Conservation (phyloP, 2,329 filamentous ascomycete genomes). For the Xylariomycetidae sp. region DNA sequence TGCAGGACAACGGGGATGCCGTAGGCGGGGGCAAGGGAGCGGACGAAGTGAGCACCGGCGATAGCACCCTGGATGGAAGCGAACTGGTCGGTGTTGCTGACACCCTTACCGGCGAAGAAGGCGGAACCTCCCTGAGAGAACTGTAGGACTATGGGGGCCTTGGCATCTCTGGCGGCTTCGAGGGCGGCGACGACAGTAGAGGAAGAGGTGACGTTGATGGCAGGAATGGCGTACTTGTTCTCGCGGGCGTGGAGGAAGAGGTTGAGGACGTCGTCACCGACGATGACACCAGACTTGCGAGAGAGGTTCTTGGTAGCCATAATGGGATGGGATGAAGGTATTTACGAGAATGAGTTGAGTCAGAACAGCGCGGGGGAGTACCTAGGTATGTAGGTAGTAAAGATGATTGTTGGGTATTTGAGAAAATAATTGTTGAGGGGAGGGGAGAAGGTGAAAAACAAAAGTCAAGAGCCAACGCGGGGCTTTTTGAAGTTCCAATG, state of each 20-base stretch:
- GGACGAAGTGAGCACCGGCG: slow-evolving; percentile 90
- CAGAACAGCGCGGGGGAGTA: no score
- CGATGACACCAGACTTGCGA: slow-evolving; percentile 23
- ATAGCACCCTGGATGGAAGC: slow-evolving; percentile 85
- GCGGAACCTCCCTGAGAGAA: slow-evolving; percentile 89
- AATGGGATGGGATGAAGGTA: slow-evolving; percentile 3
- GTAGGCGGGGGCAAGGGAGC: slow-evolving; percentile 79
- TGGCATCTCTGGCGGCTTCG: slow-evolving; percentile 89
- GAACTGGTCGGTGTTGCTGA: slow-evolving; percentile 74
- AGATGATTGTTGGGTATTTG: no score
- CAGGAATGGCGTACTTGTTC: slow-evolving; percentile 83
- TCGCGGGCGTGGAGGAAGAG: slow-evolving; percentile 35
- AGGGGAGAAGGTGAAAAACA: no score
- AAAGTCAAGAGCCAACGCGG: no score
- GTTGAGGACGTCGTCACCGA: slow-evolving; percentile 21
- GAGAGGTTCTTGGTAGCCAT: slow-evolving; percentile 17
- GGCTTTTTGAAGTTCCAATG: no score
- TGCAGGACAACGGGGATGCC: slow-evolving; percentile 88
- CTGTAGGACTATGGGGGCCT: slow-evolving; percentile 90
- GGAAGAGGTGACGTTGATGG: slow-evolving; percentile 90
- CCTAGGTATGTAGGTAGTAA: no score
- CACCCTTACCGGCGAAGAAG: slow-evolving; percentile 88
- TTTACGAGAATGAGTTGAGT: slow-evolving; percentile 1
- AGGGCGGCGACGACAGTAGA: slow-evolving; percentile 82
- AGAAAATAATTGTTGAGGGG: no score